phyloP scores from a whole-genome alignment of 495 filamentous ascomycete species.

The Aspergillus carlsbadensis region DNA sequence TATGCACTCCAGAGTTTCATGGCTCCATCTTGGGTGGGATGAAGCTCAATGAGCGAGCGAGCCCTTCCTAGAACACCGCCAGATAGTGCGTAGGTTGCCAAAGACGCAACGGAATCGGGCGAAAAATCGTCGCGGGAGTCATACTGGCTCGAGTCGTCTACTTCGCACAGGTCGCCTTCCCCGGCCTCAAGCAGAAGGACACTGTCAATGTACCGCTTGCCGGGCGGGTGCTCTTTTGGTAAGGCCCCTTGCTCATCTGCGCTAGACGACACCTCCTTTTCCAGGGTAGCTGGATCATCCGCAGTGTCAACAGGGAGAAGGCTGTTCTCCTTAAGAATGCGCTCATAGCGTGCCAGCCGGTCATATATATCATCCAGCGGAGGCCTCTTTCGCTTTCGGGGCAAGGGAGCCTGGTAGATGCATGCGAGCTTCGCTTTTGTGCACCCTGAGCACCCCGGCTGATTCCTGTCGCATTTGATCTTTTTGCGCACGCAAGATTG shows the following conservation, averaged over 20 bases:
- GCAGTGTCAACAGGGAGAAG: constrained; percentile 15
- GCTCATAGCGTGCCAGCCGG: constrained; percentile 20
- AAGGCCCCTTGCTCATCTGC: no score
- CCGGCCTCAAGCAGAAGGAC: constrained; percentile 16
- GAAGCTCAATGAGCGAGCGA: constrained; percentile 7
- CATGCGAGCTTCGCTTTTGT: constrained; percentile 18
- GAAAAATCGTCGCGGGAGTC: not conserved
- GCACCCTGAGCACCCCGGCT: constrained; percentile 41
- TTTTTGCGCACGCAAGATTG: constrained; percentile 45
- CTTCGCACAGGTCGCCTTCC: constrained; percentile 16
- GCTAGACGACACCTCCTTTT: not conserved
- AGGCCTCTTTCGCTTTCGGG: constrained; percentile 17
- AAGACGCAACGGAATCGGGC: not conserved
- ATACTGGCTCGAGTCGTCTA: constrained; percentile 14
- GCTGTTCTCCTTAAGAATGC: constrained; percentile 19
- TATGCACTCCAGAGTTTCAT: constrained; percentile 59
- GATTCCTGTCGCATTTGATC: constrained; percentile 44
- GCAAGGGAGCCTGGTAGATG: constrained; percentile 12
- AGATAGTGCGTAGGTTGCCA: not conserved
- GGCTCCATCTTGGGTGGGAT: constrained; percentile 19
- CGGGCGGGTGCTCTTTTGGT: constrained; percentile 7
- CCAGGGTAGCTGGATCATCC: not conserved
- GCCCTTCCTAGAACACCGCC: not conserved
- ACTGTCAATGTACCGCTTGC: constrained; percentile 22
- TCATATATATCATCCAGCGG: constrained; percentile 9